phyloP scores from a whole-genome alignment of 805 yeast species.

The Candida glaebosa region DNA sequence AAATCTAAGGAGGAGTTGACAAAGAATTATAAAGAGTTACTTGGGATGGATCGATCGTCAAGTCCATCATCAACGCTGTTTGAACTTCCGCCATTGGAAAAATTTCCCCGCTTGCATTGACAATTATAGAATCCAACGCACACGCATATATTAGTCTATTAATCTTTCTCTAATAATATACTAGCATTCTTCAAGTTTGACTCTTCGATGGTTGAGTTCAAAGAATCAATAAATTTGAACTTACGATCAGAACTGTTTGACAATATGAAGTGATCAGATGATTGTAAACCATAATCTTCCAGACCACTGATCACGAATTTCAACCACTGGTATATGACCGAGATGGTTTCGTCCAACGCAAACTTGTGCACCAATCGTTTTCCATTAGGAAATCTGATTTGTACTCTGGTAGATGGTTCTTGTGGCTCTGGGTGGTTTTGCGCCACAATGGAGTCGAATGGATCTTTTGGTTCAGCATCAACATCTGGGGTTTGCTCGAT shows the following conservation, averaged over 20 bases:
- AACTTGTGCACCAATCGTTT: conserved; percentile 73
- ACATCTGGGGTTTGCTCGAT: conserved; percentile 16
- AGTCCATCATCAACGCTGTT: conserved; percentile 1
- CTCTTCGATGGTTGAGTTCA: conserved; percentile 59
- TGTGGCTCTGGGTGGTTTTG: conserved; percentile 64
- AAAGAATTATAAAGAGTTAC: conserved; percentile 10
- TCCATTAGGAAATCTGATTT: conserved; percentile 88
- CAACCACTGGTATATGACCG: conserved; percentile 58
- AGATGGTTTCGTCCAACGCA: conserved; percentile 51
- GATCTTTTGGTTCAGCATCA: conserved; percentile 27
- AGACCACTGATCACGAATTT: conserved; percentile 52
- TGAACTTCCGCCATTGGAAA: conserved; percentile 23
- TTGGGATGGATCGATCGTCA: conserved; percentile 5
- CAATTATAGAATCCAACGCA: neutral
- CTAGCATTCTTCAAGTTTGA: conserved; percentile 85
- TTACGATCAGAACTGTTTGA: conserved; percentile 31
- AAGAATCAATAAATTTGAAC: conserved; percentile 54
- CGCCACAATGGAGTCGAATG: conserved; percentile 49
- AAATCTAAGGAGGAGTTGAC: conserved; percentile 6
- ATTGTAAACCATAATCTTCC: conserved; percentile 50
- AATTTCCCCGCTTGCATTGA: conserved; percentile 14
- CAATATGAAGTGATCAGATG: conserved; percentile 26
- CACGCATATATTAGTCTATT: conserved; percentile 4
- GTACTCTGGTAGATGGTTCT: conserved; percentile 68
- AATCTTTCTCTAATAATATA: conserved; percentile 57